Evolutionary conservation across 306 rosid genomes (phyloP).

Genomic region (Aeschynomene evenia): DNA sequence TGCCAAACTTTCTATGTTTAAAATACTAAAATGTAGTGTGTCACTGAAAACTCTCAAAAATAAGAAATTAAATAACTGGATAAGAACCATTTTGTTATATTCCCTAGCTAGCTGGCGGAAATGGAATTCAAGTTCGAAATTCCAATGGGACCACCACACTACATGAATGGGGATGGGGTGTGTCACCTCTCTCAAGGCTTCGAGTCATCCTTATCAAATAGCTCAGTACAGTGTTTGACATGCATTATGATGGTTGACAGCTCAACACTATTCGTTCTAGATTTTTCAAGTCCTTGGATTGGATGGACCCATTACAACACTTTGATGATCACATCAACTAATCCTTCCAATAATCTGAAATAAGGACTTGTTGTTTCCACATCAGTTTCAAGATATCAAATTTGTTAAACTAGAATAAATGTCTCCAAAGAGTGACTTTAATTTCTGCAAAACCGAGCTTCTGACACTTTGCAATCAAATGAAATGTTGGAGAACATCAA

Average conservation of each 20-base stretch:
- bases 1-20: too few relatives aligned
- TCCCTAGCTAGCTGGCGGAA: not conserved
- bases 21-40: too few relatives aligned
- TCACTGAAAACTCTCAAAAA: too few relatives aligned
- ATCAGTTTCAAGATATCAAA: not conserved
- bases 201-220: not conserved
- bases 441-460: not conserved
- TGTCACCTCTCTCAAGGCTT: not conserved
- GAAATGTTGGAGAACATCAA: conserved; percentile 1
- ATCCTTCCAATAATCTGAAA: not conserved
- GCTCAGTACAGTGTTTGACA: not conserved
- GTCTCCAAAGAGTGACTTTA: not conserved
- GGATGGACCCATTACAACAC: not conserved
- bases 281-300: not conserved
- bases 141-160: not conserved
- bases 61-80: too few relatives aligned
- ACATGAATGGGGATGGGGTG: too few relatives aligned
- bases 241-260: not conserved
- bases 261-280: too few relatives aligned
- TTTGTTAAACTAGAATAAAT: not conserved
- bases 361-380: not conserved
- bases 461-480: not conserved
- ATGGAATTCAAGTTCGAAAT: not conserved
- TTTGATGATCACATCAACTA: not conserved
- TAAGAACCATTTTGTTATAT: too few relatives aligned